Percentiles rank a stretch among this genome's conserved stretches.
Evolutionary conservation across 1,284 basidiomycete species (phyloP).

Genomic region (Ceratobasidium sp.): DNA sequence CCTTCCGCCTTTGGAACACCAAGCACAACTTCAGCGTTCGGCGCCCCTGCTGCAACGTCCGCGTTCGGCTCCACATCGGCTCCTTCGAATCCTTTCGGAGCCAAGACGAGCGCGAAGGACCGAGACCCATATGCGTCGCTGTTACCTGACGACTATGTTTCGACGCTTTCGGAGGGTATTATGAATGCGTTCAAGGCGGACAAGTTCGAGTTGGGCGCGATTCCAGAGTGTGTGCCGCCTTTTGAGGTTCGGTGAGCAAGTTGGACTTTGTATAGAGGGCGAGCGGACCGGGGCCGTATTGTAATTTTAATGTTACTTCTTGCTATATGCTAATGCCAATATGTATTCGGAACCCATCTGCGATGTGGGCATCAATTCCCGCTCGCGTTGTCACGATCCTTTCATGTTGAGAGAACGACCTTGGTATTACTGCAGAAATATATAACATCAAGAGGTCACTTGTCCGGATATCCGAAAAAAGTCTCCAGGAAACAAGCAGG

Average conservation of each 20-base stretch:
- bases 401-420: too few species aligned
- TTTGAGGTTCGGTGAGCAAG: slow-evolving; percentile 68
- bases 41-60: slow-evolving; percentile 47
- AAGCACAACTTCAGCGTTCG: slow-evolving; percentile 48
- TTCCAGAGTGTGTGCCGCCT: slow-evolving; percentile 85
- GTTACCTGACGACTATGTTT: slow-evolving; percentile 71
- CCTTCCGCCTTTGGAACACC: slow-evolving; percentile 47
- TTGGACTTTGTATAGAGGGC: background rate
- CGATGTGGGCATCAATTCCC: too few species aligned
- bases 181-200: slow-evolving; percentile 71
- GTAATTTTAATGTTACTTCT: too few species aligned
- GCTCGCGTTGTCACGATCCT: too few species aligned
- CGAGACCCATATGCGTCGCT: slow-evolving; percentile 69
- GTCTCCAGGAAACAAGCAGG: too few species aligned
- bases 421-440: too few species aligned
- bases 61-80: slow-evolving; percentile 50
- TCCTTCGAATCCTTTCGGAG: slow-evolving; percentile 51
- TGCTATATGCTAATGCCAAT: too few species aligned
- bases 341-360: too few species aligned
- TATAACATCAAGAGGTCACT: too few species aligned
- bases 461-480: too few species aligned
- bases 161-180: slow-evolving; percentile 66
- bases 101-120: slow-evolving; percentile 33
- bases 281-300: too few species aligned
- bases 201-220: slow-evolving; percentile 77